Evolutionary conservation across 495 filamentous ascomycete species (phyloP).

Genomic region (Chaetomium tenue): DNA sequence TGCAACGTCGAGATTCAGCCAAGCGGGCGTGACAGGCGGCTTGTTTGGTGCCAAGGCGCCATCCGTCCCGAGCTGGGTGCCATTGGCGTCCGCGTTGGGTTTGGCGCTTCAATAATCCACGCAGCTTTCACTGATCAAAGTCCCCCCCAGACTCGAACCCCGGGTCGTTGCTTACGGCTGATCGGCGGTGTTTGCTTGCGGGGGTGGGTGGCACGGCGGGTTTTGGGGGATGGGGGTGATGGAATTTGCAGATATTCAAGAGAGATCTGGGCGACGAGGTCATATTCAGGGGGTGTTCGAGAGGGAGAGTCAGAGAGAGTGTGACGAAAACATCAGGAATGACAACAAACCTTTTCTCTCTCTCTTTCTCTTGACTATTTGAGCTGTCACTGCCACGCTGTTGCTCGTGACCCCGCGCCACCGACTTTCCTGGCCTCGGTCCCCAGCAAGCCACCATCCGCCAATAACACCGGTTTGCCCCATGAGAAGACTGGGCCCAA

Average conservation of each 20-base stretch:
- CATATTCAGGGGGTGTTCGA: too few relatives aligned
- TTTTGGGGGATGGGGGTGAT: not conserved
- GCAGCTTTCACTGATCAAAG: not conserved
- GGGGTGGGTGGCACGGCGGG: not conserved
- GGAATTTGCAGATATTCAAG: not conserved
- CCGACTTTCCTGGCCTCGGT: not conserved
- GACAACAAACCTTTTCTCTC: too few relatives aligned
- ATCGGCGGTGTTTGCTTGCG: not conserved
- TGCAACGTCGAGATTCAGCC: not conserved
- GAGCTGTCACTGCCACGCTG: too few relatives aligned
- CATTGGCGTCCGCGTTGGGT: conserved; percentile 13
- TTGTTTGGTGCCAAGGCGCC: conserved; percentile 13
- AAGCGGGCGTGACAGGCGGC: not conserved
- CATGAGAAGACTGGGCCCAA: conserved; percentile 4
- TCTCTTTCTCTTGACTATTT: too few relatives aligned
- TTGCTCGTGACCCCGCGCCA: not conserved
- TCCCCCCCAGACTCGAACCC: not conserved
- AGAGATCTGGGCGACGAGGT: too few relatives aligned
- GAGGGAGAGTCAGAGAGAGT: too few relatives aligned
- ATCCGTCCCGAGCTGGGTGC: not conserved
- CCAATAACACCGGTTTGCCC: conserved; percentile 5
- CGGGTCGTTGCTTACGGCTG: conserved; percentile 12
- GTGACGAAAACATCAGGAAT: too few relatives aligned
- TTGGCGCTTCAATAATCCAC: conserved; percentile 7
- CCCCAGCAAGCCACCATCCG: not conserved